Evolutionary conservation across 2,329 filamentous ascomycete genomes (phyloP).

Genomic region (Alternaria postmessia): DNA sequence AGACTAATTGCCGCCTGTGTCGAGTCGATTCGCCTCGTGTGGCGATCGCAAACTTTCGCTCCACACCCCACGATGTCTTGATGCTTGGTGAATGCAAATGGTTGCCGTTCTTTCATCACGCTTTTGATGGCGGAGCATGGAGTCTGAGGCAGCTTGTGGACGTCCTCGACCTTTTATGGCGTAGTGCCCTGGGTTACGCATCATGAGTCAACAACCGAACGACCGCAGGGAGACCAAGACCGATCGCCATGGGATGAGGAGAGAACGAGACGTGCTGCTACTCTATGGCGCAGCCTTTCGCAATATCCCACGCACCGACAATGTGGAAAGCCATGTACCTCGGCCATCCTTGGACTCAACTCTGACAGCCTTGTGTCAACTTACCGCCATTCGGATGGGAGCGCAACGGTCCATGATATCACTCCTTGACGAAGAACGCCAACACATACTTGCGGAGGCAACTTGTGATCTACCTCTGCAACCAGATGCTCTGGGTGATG

Average conservation of each 20-base stretch:
- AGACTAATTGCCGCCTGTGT: neutral
- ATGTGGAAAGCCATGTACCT: constrained; percentile 24
- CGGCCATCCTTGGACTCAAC: constrained; percentile 38
- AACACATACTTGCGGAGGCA: constrained; percentile 52
- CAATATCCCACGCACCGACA: constrained; percentile 31
- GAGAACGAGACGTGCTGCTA: constrained; percentile 39
- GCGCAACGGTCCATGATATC: constrained; percentile 47
- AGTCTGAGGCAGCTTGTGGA: neutral
- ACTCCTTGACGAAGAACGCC: constrained; percentile 43
- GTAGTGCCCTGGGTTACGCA: neutral
- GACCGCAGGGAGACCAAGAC: constrained; percentile 6
- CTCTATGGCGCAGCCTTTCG: constrained; percentile 38
- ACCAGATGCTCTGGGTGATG: constrained; percentile 10
- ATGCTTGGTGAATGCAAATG: neutral
- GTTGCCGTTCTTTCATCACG: neutral
- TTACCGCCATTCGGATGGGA: constrained; percentile 46
- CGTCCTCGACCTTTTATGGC: neutral
- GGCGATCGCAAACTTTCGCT: constrained; percentile 19
- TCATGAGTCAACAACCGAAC: constrained; percentile 10
- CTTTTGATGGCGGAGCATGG: neutral
- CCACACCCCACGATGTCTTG: constrained; percentile 5
- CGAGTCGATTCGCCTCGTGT: constrained; percentile 10
- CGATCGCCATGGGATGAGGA: constrained; percentile 25
- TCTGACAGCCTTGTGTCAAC: constrained; percentile 47
- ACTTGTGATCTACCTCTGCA: constrained; percentile 41